Evolutionary conservation across 805 yeast genomes (phyloP).

Genomic region (Kluyveromyces nonfermentans): DNA sequence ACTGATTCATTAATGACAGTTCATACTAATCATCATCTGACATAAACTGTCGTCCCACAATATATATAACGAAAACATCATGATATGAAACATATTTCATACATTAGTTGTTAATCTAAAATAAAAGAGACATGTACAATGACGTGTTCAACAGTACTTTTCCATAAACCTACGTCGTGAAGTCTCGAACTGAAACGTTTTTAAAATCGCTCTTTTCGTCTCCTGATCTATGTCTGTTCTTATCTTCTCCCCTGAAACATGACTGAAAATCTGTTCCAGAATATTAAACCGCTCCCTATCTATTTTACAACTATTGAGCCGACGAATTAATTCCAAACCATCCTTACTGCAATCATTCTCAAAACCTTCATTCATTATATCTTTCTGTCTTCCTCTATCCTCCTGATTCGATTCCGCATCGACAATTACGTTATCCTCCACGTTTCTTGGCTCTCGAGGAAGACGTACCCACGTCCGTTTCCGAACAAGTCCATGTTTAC

Average conservation of each 20-base stretch:
- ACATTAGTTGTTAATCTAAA: neutral
- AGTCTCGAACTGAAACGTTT: neutral
- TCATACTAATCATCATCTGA: neutral
- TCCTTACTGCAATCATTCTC: no score
- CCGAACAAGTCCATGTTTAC: constrained; percentile 53
- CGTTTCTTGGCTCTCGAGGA: neutral
- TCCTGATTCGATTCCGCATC: neutral
- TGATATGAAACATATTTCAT: neutral
- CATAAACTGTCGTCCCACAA: neutral
- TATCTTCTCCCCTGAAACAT: neutral
- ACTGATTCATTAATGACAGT: neutral
- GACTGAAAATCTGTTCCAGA: constrained; percentile 4
- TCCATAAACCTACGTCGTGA: neutral
- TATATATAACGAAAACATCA: neutral
- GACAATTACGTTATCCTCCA: neutral
- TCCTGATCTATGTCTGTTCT: no score
- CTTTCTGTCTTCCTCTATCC: neutral
- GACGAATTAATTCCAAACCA: constrained; percentile 3
- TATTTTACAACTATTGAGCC: constrained; percentile 6
- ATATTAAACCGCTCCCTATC: constrained; percentile 13
- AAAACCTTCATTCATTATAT: no score
- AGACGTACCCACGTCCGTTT: constrained; percentile 55
- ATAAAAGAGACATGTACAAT: neutral
- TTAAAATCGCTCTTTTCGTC: neutral
- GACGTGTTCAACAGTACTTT: neutral